Percentiles rank a stretch among this genome's conserved stretches.
Evolutionary conservation across 495 filamentous ascomycete species (phyloP).

Genomic region (Melanomma pulvis-pyrius): DNA sequence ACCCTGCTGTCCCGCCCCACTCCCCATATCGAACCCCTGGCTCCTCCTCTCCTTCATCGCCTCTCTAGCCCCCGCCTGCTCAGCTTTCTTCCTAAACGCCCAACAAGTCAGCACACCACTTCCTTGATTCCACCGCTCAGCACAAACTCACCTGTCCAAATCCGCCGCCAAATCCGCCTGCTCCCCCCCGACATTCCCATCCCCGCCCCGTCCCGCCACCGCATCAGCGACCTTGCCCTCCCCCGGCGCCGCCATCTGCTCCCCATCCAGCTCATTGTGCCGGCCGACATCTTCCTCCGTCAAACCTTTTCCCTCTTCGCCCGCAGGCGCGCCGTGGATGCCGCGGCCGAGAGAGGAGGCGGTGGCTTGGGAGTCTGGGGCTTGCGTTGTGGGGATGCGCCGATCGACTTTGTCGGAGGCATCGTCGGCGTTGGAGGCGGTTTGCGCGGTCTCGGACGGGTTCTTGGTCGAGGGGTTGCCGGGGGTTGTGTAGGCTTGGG

Average conservation of each 20-base stretch:
- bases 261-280: constrained; percentile 45
- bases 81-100: constrained; percentile 48
- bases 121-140: not conserved
- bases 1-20: constrained; percentile 46
- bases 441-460: constrained; percentile 36
- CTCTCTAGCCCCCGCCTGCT: constrained; percentile 45
- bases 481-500: constrained; percentile 44
- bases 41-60: constrained; percentile 40
- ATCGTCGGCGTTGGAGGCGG: constrained; percentile 34
- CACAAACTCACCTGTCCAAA: constrained; percentile 44
- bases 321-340: constrained; percentile 41
- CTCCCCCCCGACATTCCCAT: constrained; percentile 34
- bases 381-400: constrained; percentile 40
- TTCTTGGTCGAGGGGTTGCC: constrained; percentile 46
- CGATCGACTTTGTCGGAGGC: constrained; percentile 30
- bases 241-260: constrained; percentile 46
- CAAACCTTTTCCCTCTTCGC: constrained; percentile 42
- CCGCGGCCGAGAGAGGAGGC: constrained; percentile 39
- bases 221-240: constrained; percentile 46
- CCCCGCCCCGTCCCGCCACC: constrained; percentile 34
- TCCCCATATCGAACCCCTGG: constrained; percentile 41
- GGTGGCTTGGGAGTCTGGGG: constrained; percentile 31
- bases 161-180: constrained; percentile 47
- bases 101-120: constrained; percentile 13
- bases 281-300: constrained; percentile 44